Evolutionary conservation across 2,329 filamentous ascomycete species (phyloP).

Genomic region (Alternaria arborescens): DNA sequence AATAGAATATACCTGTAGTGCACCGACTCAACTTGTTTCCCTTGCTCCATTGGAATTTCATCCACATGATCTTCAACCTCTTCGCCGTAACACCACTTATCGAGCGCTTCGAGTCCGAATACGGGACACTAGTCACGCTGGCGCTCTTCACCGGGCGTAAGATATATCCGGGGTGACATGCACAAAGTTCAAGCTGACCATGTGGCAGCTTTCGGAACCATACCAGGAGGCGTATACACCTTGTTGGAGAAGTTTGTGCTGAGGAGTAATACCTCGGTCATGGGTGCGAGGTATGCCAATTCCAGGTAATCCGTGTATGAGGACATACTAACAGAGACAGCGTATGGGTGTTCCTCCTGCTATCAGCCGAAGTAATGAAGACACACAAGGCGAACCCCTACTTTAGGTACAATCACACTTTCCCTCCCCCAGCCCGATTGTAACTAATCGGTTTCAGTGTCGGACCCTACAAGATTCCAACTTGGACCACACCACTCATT

Average conservation of each 20-base stretch:
- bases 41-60: slow-evolving; percentile 80
- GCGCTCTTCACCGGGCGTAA: slow-evolving; percentile 89
- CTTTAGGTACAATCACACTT: slow-evolving; percentile 61
- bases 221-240: slow-evolving; percentile 84
- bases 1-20: slow-evolving; percentile 62
- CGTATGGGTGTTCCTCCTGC: slow-evolving; percentile 90
- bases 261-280: slow-evolving; percentile 73
- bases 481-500: slow-evolving; percentile 88
- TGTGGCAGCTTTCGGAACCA: slow-evolving; percentile 54
- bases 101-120: slow-evolving; percentile 91
- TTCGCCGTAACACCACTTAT: slow-evolving; percentile 84
- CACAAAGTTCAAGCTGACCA: slow-evolving; percentile 59
- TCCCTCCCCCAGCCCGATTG: slow-evolving; percentile 45
- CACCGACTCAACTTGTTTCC: slow-evolving; percentile 94
- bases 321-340: slow-evolving; percentile 57
- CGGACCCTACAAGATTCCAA: slow-evolving; percentile 77
- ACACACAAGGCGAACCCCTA: slow-evolving; percentile 83
- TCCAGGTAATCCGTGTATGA: not conserved
- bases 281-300: slow-evolving; percentile 77
- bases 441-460: slow-evolving; percentile 52
- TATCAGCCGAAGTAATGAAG: slow-evolving; percentile 85
- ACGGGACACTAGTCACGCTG: slow-evolving; percentile 88
- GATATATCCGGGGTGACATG: slow-evolving; percentile 44
- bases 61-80: slow-evolving; percentile 83
- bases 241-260: slow-evolving; percentile 78